Evolutionary conservation across 768 basidiomycete species (phyloP).

Genomic region (Chalciporus chontae): DNA sequence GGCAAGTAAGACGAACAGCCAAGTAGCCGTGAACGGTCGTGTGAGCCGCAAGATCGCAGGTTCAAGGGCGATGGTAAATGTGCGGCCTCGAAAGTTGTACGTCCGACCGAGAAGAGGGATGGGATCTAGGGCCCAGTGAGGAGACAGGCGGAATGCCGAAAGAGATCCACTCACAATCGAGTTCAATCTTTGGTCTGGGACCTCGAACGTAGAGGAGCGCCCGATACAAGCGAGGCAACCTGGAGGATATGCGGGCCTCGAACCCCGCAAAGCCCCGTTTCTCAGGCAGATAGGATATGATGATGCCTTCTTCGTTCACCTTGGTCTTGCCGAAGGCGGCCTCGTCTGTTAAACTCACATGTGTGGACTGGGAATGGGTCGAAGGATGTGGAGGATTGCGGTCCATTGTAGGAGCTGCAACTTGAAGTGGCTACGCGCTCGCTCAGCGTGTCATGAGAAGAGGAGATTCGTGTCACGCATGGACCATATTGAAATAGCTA

Average conservation of each 20-base stretch:
- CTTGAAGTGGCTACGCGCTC: background rate
- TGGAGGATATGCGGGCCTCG: constrained; percentile 3
- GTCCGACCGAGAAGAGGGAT: constrained; percentile 53
- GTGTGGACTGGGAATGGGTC: constrained; percentile 12
- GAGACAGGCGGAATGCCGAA: background rate
- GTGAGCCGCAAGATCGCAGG: constrained; percentile 49
- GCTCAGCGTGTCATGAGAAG: background rate
- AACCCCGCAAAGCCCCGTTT: constrained; percentile 6
- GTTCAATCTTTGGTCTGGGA: constrained; percentile 54
- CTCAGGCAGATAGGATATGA: background rate
- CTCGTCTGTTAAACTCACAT: constrained; percentile 4
- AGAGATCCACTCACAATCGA: constrained; percentile 35
- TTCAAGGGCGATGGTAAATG: constrained; percentile 50
- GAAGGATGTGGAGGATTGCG: constrained; percentile 1
- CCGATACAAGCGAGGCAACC: constrained; percentile 20
- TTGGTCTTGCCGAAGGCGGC: constrained; percentile 5
- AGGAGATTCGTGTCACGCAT: too few species aligned
- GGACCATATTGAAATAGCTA: too few species aligned
- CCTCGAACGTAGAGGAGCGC: constrained; percentile 47
- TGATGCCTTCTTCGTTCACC: background rate
- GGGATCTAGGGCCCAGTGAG: constrained; percentile 38
- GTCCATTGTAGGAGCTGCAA: constrained; percentile 11
- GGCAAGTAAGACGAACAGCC: constrained; percentile 52
- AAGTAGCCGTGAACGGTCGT: constrained; percentile 46
- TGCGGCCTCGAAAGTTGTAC: constrained; percentile 34